Conservation (phyloP, 768 basidiomycete genomes). For the Hygrocybe punicea region DNA sequence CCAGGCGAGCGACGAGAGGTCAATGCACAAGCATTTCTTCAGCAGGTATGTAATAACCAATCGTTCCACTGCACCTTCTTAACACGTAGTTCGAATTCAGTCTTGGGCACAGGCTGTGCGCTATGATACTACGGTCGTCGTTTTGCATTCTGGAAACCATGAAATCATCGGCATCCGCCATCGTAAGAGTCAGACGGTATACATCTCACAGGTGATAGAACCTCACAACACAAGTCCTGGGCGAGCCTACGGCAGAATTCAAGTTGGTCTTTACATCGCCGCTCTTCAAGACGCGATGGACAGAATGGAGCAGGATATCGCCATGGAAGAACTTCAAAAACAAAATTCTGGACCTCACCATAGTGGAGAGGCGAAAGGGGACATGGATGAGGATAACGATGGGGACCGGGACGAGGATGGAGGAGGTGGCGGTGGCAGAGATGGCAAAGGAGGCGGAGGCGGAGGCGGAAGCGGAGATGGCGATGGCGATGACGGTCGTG, state of each 20-base stretch:
- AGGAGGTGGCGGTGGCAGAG: slow-evolving; percentile 10
- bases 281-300: slow-evolving; percentile 2
- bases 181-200: slow-evolving; percentile 12
- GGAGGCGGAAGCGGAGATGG: slow-evolving; percentile 13
- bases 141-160: slow-evolving; percentile 9
- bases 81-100: background rate
- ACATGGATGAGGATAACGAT: slow-evolving; percentile 8
- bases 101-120: slow-evolving; percentile 6
- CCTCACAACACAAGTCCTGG: background rate
- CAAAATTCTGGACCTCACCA: slow-evolving; percentile 13
- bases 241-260: slow-evolving; percentile 2
- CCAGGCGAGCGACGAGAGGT: background rate
- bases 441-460: slow-evolving; percentile 11
- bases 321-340: background rate
- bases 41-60: background rate
- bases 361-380: slow-evolving; percentile 15
- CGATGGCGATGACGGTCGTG: slow-evolving; percentile 16
- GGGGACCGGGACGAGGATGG: slow-evolving; percentile 11
- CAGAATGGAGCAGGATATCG: background rate
- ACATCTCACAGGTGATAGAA: slow-evolving; percentile 11
- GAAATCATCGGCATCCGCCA: slow-evolving; percentile 16
- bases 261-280: slow-evolving; percentile 4
- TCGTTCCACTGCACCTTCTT: background rate
- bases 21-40: background rate
- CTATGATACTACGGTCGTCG: slow-evolving; percentile 6